Percentiles rank a stretch among this genome's conserved stretches.
Evolutionary conservation across 1,284 basidiomycete genomes (phyloP).

Genomic region (Ustilago crameri): DNA sequence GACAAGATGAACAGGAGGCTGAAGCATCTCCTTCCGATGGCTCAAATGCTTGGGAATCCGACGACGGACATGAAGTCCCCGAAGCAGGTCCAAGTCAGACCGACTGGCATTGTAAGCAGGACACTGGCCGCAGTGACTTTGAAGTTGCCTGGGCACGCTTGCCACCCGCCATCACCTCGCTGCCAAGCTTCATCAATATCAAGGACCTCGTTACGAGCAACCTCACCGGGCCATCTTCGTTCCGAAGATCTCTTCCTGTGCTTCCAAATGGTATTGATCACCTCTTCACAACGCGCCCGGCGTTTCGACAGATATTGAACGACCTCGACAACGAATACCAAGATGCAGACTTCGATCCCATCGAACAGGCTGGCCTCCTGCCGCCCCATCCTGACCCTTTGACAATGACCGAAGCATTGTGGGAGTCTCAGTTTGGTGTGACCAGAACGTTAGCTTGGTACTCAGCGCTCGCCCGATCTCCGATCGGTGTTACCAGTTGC

Average conservation of each 20-base stretch:
- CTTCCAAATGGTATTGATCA: conserved; percentile 34
- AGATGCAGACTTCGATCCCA: conserved; percentile 2
- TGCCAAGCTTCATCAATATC: conserved; percentile 18
- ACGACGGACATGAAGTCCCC: background rate
- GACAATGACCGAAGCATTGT: conserved; percentile 22
- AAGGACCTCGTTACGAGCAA: conserved; percentile 22
- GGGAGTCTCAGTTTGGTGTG: conserved; percentile 32
- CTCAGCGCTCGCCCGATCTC: conserved; percentile 1
- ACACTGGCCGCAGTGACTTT: conserved; percentile 12
- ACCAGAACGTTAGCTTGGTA: conserved; percentile 21
- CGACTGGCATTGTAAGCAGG: conserved; percentile 1
- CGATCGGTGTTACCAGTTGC: conserved; percentile 10
- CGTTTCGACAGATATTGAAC: conserved; percentile 19
- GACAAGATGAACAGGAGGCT: conserved; percentile 7
- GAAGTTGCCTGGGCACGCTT: conserved; percentile 29
- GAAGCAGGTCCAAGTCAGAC: conserved; percentile 19
- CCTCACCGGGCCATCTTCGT: conserved; percentile 8
- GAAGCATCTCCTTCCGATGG: background rate
- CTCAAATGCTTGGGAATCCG: background rate
- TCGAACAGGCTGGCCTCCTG: conserved; percentile 8
- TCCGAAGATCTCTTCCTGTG: conserved; percentile 13
- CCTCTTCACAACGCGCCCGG: conserved; percentile 24
- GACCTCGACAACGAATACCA: conserved; percentile 15
- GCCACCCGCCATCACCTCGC: conserved; percentile 18
- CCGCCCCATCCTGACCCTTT: conserved; percentile 5